Evolutionary conservation across 768 basidiomycete species (phyloP).

Genomic region (Pleurotus pulmonarius): DNA sequence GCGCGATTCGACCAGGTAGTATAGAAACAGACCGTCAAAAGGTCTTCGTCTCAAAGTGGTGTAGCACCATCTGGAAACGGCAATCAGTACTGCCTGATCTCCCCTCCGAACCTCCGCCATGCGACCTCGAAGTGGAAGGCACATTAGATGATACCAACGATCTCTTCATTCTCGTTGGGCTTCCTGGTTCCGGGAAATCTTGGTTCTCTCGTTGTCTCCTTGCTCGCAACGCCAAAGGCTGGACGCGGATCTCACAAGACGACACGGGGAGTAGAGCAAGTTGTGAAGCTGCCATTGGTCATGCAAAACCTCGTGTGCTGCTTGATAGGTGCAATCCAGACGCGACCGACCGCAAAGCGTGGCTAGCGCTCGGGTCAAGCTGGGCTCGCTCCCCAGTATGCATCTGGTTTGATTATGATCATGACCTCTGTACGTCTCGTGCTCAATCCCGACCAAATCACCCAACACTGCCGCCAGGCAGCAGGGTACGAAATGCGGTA

Average conservation of each 20-base stretch:
- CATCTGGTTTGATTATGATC: conserved; percentile 53
- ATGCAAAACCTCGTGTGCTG: conserved; percentile 34
- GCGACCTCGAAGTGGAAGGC: conserved; percentile 42
- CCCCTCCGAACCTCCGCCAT: conserved; percentile 48
- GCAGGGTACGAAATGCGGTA: conserved; percentile 50
- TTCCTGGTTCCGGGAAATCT: conserved; percentile 61
- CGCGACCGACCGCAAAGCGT: conserved; percentile 39
- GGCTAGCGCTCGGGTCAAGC: conserved; percentile 46
- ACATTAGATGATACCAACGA: conserved; percentile 29
- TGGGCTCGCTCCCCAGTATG: conserved; percentile 44
- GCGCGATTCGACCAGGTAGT: conserved; percentile 51
- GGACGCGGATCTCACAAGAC: conserved; percentile 53
- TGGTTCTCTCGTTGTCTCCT: conserved; percentile 47
- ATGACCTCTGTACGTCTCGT: conserved; percentile 44
- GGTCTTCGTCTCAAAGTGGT: conserved; percentile 54
- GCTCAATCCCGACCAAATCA: conserved; percentile 57
- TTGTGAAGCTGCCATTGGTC: conserved; percentile 51
- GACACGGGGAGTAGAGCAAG: conserved; percentile 44
- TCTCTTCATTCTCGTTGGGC: conserved; percentile 53
- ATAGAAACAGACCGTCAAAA: conserved; percentile 57
- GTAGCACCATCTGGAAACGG: conserved; percentile 56
- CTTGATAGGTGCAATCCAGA: conserved; percentile 58
- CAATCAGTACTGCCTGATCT: conserved; percentile 45
- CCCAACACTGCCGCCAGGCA: conserved; percentile 54
- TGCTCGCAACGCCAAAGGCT: conserved; percentile 37